phyloP scores from a whole-genome alignment of 75 land plant species.

The Selaginella tamariscina region DNA sequence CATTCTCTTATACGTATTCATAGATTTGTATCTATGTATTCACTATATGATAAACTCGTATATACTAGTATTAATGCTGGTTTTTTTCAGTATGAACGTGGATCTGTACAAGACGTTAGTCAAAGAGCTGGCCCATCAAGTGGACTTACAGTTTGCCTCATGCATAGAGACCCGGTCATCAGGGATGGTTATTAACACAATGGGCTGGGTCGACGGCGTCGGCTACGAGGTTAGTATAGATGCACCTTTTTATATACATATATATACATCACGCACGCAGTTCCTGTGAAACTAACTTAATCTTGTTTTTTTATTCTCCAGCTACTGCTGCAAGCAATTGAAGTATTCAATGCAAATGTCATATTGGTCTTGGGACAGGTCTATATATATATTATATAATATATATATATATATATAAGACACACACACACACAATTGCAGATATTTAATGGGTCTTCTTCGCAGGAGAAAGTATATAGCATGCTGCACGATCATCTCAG shows the following conservation, averaged over 20 bases:
- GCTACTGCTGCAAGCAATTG: slow-evolving; percentile 11
- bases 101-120: background rate
- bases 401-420: too few relatives aligned
- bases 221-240: background rate
- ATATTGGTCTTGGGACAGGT: slow-evolving; percentile 15
- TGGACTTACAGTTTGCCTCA: background rate
- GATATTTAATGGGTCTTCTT: too few relatives aligned
- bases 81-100: background rate
- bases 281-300: too few relatives aligned
- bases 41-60: too few relatives aligned
- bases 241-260: background rate
- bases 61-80: background rate
- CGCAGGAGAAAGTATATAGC: slow-evolving; percentile 7
- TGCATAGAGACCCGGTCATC: background rate
- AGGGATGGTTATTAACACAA: background rate
- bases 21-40: too few relatives aligned
- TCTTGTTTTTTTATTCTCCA: background rate
- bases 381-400: background rate
- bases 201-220: background rate
- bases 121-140: background rate
- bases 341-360: slow-evolving; percentile 8
- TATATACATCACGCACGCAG: too few relatives aligned
- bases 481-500: background rate
- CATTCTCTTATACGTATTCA: too few relatives aligned
- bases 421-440: too few relatives aligned